A percentile compares a stretch with the other conserved stretches of the same genome.
Evolutionary conservation across 805 yeast genomes (phyloP).

Genomic region (Cyberlindnera euphorbiiphila): DNA sequence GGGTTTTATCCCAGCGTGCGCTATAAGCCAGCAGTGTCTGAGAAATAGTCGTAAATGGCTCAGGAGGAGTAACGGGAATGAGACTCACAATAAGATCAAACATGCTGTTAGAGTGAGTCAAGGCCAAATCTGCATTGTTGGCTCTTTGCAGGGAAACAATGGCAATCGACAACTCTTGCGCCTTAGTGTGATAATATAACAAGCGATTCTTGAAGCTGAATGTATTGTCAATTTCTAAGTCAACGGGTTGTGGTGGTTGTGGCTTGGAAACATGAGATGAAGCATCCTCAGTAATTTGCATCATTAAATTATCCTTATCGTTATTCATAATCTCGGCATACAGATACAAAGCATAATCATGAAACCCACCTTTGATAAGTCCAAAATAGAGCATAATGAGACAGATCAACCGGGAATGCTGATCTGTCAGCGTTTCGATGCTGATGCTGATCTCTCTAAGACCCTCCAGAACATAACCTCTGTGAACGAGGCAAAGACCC

Average conservation of each 20-base stretch:
- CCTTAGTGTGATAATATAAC: conserved; percentile 1
- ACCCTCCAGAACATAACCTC: conserved; percentile 10
- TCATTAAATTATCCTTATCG: background rate
- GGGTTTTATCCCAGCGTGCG: background rate
- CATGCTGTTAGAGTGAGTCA: background rate
- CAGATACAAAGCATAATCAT: background rate
- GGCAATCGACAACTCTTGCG: background rate
- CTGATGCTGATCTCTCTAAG: conserved; percentile 13
- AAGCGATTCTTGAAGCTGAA: conserved; percentile 3
- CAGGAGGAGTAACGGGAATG: conserved; percentile 5
- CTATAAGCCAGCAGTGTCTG: background rate
- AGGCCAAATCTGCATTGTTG: background rate
- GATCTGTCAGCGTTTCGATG: conserved; percentile 2
- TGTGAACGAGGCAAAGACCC: conserved; percentile 14
- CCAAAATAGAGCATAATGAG: conserved; percentile 10
- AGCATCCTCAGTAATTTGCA: no score
- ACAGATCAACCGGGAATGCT: background rate
- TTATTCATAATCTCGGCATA: conserved; percentile 3
- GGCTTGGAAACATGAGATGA: background rate
- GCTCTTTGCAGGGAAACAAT: background rate
- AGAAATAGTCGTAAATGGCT: conserved; percentile 2
- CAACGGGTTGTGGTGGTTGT: background rate
- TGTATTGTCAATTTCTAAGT: background rate
- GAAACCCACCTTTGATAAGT: conserved; percentile 1
- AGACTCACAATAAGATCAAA: conserved; percentile 3